These are phyloP conservation scores for Beauveria australis DNA, from an alignment of 2,329 filamentous ascomycete genomes.

Conservation along the genomic window DNA sequence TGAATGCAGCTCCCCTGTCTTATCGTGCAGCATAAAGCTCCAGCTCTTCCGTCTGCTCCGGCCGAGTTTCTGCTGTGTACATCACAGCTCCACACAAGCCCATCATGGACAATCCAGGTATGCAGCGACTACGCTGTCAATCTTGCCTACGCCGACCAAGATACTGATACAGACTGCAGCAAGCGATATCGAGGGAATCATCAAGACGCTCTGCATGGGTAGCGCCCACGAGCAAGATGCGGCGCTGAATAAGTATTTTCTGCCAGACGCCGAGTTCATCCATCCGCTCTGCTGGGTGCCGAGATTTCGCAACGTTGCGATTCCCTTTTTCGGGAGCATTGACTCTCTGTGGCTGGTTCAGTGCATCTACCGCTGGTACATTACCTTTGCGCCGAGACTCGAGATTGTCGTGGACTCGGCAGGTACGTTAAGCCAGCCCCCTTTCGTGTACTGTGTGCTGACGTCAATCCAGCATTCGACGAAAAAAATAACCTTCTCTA, in stretches of 20 bases:
- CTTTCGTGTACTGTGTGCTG: neutral
- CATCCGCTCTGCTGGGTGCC: constrained; percentile 72
- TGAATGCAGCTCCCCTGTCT: neutral
- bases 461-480: constrained; percentile 53
- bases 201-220: constrained; percentile 60
- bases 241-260: constrained; percentile 65
- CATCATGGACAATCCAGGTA: constrained; percentile 37
- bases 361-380: constrained; percentile 75
- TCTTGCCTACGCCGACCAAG: neutral
- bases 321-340: constrained; percentile 34
- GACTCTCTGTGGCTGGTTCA: constrained; percentile 61
- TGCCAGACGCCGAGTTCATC: constrained; percentile 60
- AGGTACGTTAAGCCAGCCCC: constrained; percentile 26
- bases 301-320: constrained; percentile 32
- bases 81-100: neutral
- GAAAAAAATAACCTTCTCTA: constrained; percentile 59
- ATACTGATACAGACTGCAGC: neutral
- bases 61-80: neutral
- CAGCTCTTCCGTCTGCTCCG: neutral
- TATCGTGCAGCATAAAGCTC: neutral
- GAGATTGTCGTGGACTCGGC: constrained; percentile 55
- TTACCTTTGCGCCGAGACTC: constrained; percentile 69
- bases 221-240: constrained; percentile 55
- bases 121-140: neutral
- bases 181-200: constrained; percentile 52